Evolutionary conservation across 371 early-diverging fungal genomes (phyloP).

Genomic region (Saksenaea oblongispora): DNA sequence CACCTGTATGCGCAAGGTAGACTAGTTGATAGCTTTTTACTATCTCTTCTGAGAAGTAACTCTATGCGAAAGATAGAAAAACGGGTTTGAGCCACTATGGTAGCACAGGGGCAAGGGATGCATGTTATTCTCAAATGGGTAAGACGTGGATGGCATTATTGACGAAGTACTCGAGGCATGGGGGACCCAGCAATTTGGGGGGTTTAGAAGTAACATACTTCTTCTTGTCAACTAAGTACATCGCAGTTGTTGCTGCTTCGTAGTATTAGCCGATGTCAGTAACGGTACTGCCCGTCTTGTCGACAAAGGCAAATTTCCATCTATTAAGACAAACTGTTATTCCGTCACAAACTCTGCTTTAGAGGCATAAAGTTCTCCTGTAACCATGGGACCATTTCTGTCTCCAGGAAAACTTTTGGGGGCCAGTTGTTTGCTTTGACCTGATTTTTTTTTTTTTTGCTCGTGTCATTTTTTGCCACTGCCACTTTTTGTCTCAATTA

Average conservation of each 20-base stretch:
- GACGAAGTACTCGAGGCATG: background rate
- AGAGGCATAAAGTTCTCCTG: background rate
- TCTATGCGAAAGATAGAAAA: background rate
- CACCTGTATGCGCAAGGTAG: background rate
- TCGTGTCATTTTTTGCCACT: slow-evolving; percentile 2
- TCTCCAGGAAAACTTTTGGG: background rate
- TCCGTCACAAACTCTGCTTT: too few relatives aligned
- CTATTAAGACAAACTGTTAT: too few relatives aligned
- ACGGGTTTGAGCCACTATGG: slow-evolving; percentile 1
- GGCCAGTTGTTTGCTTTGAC: background rate
- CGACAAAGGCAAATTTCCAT: too few relatives aligned
- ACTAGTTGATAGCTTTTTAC: background rate
- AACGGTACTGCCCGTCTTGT: too few relatives aligned
- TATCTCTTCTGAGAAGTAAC: background rate
- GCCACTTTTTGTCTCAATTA: background rate
- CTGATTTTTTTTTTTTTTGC: too few relatives aligned
- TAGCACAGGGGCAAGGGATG: background rate
- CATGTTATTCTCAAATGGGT: background rate
- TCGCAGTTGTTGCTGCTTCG: too few relatives aligned
- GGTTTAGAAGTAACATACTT: too few relatives aligned
- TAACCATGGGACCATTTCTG: background rate
- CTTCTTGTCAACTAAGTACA: too few relatives aligned
- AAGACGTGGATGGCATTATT: background rate
- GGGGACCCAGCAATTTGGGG: too few relatives aligned
- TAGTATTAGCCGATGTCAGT: too few relatives aligned